Percentiles rank a stretch among this genome's conserved stretches.
Conservation (phyloP, 495 filamentous ascomycete genomes). For the Rostrohypoxylon terebratum region DNA sequence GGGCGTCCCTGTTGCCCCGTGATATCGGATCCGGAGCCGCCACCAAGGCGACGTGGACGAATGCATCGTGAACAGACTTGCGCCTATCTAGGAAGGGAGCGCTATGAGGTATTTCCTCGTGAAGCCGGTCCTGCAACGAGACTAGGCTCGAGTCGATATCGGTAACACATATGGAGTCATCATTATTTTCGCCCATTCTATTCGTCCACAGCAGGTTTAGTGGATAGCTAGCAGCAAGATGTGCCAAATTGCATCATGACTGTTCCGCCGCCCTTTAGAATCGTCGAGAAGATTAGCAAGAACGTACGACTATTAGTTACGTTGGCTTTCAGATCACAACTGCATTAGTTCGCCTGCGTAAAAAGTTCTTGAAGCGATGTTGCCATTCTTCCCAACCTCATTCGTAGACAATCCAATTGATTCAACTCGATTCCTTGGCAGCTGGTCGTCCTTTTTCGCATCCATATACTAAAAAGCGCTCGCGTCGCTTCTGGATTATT, state of each 20-base stretch:
- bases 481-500: neutral
- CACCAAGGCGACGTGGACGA: constrained; percentile 32
- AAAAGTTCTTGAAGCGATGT: neutral
- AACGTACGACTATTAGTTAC: neutral
- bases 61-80: constrained; percentile 19
- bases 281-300: constrained; percentile 15
- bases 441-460: neutral
- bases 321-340: constrained; percentile 2
- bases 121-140: constrained; percentile 2
- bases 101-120: constrained; percentile 9
- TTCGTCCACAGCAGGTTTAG: constrained; percentile 8
- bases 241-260: constrained; percentile 13
- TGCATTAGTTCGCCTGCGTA: neutral
- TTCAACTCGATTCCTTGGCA: neutral
- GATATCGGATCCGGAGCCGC: constrained; percentile 34
- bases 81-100: constrained; percentile 6
- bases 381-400: neutral
- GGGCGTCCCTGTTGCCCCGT: constrained; percentile 20
- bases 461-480: neutral
- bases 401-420: neutral
- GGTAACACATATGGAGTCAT: constrained; percentile 19
- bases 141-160: constrained; percentile 4
- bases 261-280: neutral
- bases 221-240: constrained; percentile 22
- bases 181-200: constrained; percentile 8